Evolutionary conservation across 352 stramenopile species (phyloP), one percentile per base, ranked within the genome.

Genomic region (Phytophthora colocasiae): DNA sequence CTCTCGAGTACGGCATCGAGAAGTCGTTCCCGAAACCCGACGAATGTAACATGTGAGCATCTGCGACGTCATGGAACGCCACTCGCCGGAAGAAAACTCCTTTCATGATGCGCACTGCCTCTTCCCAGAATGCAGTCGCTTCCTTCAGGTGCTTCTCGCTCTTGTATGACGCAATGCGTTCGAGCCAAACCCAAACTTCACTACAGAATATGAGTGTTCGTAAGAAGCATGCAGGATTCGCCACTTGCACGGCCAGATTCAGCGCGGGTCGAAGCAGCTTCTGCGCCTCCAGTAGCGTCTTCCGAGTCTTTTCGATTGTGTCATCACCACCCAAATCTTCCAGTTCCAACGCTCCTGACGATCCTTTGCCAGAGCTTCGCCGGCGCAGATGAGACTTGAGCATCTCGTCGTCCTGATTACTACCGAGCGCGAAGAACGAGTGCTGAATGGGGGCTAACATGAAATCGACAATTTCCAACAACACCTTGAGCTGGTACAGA

Each of bases 131-230:
- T 0, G 86, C 81, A 1, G 80, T 83, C 14, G 78, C 79, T 34
- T 95, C 84, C 57, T 93, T 93, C 51, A 95, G 60, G 14, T 85
- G 80, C 14, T 87, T 86, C 27, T 92, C 78, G 36, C 80, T 89
- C 55, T 95, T 94, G 59, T 92, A 92, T 6, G 83, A 87, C 7
- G 82, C 80, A 36, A 95, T 78, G 1, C 78, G 77, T 57, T 95
- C 84, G 1, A 95, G 71, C 83, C 84, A 93, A 8, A 90, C 74
- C 86, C 86, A 95, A n/a, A 80, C 76, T 74, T 95, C 75, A 24
- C 77, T 79, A 54, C 77, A 89, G 38, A 71, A 77, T 17, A 93
- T 85, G 1, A 95, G 48, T 5, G 80, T 87, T 24, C 68, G 75
- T 22, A 93, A 71, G 34, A 90, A 88, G n/a, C 69, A 69, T 2